Conservation (phyloP, 805 yeast species). For the Priceomyces haplophilus region DNA sequence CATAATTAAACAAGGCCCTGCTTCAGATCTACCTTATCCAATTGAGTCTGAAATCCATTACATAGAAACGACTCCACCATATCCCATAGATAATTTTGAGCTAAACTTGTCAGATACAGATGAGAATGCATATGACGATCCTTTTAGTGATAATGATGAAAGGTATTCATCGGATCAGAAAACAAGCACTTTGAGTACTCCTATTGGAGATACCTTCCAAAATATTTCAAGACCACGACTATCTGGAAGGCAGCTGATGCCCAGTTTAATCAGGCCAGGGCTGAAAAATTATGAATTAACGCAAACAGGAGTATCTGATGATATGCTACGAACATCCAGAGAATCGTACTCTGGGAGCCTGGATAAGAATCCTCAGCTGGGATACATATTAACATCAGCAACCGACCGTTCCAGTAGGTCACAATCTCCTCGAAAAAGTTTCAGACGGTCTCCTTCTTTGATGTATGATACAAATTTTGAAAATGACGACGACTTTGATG, state of each 20-base stretch:
- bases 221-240: not conserved
- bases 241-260: conserved; percentile 4
- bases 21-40: conserved; percentile 1
- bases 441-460: conserved; percentile 23
- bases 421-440: conserved; percentile 27
- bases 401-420: conserved; percentile 19
- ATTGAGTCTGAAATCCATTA: not conserved
- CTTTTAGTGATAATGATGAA: conserved; percentile 1
- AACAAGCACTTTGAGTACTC: conserved; percentile 1
- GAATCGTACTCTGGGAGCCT: not conserved
- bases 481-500: conserved; percentile 3
- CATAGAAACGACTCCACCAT: conserved; percentile 3
- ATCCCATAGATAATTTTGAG: conserved; percentile 4
- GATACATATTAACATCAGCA: not conserved
- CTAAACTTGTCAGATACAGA: conserved; percentile 1
- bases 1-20: not conserved
- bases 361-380: not conserved
- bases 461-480: conserved; percentile 9
- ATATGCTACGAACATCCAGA: not conserved
- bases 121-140: not conserved
- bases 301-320: not conserved
- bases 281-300: not conserved
- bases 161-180: not conserved
- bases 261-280: not conserved
- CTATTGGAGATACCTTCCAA: not conserved